These are phyloP conservation scores for Cylindricascospora bacillispora DNA, from an alignment of 1,139 yeast species.

Conservation along the genomic window DNA sequence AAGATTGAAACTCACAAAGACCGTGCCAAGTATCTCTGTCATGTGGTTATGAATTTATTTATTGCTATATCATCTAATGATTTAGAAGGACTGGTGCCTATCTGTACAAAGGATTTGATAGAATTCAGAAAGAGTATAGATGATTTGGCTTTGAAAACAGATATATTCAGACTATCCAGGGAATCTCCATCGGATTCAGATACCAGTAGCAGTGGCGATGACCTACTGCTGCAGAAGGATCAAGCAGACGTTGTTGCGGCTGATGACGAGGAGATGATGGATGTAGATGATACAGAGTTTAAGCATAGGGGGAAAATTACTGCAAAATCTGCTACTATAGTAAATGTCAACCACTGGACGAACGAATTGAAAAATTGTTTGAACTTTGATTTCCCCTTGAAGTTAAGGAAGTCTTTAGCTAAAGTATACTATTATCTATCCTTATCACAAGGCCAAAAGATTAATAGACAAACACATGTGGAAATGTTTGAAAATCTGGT, in stretches of 20 bases:
- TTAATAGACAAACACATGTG: slow-evolving; percentile 51
- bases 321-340: slow-evolving; percentile 60
- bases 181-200: slow-evolving; percentile 23
- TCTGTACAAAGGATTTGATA: slow-evolving; percentile 50
- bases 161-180: slow-evolving; percentile 28
- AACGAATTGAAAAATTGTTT: slow-evolving; percentile 74
- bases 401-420: slow-evolving; percentile 48
- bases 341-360: slow-evolving; percentile 77
- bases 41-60: slow-evolving; percentile 66
- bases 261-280: slow-evolving; percentile 31
- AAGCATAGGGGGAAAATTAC: slow-evolving; percentile 38
- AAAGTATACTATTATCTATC: slow-evolving; percentile 63
- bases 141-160: slow-evolving; percentile 42
- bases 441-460: slow-evolving; percentile 61
- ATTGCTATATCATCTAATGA: slow-evolving; percentile 69
- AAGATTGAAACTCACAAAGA: slow-evolving; percentile 55
- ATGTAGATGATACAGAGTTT: slow-evolving; percentile 31
- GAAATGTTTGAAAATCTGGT: slow-evolving; percentile 48
- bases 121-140: slow-evolving; percentile 33
- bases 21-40: slow-evolving; percentile 63
- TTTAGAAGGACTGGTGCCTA: slow-evolving; percentile 57
- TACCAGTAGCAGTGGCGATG: background rate
- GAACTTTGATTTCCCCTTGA: slow-evolving; percentile 69
- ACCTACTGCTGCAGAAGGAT: slow-evolving; percentile 11
- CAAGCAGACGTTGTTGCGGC: slow-evolving; percentile 8